phyloP scores from a whole-genome alignment of 2,329 filamentous ascomycete genomes.

The Colletotrichum viniferum region DNA sequence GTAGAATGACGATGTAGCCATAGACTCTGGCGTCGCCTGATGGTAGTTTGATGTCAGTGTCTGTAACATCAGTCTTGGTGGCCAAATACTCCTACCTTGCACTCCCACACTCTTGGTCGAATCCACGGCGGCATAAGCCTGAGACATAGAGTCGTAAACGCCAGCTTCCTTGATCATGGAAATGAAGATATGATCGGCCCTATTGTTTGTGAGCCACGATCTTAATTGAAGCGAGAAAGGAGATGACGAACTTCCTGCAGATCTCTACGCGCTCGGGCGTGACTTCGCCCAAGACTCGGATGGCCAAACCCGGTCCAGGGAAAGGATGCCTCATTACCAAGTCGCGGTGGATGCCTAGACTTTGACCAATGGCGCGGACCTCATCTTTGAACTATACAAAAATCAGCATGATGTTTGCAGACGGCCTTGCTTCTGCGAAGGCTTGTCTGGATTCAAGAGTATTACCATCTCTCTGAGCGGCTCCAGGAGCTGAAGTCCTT shows the following conservation, averaged over 20 bases:
- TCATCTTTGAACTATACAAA: slow-evolving; percentile 22
- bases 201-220: neutral
- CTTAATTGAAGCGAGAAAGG: neutral
- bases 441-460: slow-evolving; percentile 30
- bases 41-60: slow-evolving; percentile 28
- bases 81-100: neutral
- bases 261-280: slow-evolving; percentile 81
- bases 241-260: slow-evolving; percentile 58
- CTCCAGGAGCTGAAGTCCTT: slow-evolving; percentile 21
- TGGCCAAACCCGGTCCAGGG: slow-evolving; percentile 72
- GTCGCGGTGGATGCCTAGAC: slow-evolving; percentile 35
- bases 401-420: neutral
- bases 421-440: neutral
- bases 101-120: slow-evolving; percentile 36
- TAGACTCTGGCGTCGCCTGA: slow-evolving; percentile 35
- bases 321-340: slow-evolving; percentile 81
- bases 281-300: slow-evolving; percentile 84
- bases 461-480: slow-evolving; percentile 17
- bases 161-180: slow-evolving; percentile 74
- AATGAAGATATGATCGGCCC: slow-evolving; percentile 79
- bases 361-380: slow-evolving; percentile 32
- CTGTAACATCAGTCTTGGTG: neutral
- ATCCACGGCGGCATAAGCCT: slow-evolving; percentile 52
- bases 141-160: slow-evolving; percentile 65
- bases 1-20: slow-evolving; percentile 32